Evolutionary conservation across 164 flowering plant species (phyloP).

Genomic region (Vitis labrusca): DNA sequence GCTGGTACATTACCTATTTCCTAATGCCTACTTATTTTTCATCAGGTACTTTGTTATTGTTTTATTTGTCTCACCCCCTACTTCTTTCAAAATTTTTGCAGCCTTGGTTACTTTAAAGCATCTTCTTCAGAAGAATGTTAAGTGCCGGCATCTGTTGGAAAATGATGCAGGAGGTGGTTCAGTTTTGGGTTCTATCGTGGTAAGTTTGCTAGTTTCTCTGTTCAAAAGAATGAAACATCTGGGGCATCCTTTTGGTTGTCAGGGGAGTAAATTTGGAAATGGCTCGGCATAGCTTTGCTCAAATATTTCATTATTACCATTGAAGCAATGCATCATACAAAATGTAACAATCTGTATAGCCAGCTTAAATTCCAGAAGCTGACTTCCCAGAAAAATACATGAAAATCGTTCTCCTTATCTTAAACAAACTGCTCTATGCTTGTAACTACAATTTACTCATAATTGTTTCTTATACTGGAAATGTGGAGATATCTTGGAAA

Average conservation of each 20-base stretch:
- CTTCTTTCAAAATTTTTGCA: conserved; percentile 30
- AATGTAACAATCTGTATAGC: not conserved
- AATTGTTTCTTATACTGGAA: too few relatives aligned
- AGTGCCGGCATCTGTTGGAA: conserved; percentile 84
- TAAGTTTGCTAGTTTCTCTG: conserved; percentile 29
- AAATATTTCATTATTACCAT: not conserved
- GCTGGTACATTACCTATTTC: conserved; percentile 46
- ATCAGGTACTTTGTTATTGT: not conserved
- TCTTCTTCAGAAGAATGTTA: conserved; percentile 82
- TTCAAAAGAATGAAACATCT: too few relatives aligned
- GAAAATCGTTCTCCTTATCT: too few relatives aligned
- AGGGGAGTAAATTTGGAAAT: not conserved
- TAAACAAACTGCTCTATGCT: too few relatives aligned
- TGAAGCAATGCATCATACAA: not conserved
- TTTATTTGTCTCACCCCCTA: not conserved
- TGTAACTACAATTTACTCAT: too few relatives aligned
- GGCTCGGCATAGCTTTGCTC: too few relatives aligned
- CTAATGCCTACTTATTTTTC: not conserved
- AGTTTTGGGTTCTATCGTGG: conserved; percentile 80
- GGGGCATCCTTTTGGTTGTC: too few relatives aligned
- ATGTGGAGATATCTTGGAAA: too few relatives aligned
- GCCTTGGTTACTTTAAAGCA: conserved; percentile 82
- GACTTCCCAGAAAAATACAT: not conserved
- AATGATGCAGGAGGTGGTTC: conserved; percentile 98
- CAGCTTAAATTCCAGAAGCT: not conserved